phyloP scores from a whole-genome alignment of 495 filamentous ascomycete genomes.

The Aspergillus bridgeri region DNA sequence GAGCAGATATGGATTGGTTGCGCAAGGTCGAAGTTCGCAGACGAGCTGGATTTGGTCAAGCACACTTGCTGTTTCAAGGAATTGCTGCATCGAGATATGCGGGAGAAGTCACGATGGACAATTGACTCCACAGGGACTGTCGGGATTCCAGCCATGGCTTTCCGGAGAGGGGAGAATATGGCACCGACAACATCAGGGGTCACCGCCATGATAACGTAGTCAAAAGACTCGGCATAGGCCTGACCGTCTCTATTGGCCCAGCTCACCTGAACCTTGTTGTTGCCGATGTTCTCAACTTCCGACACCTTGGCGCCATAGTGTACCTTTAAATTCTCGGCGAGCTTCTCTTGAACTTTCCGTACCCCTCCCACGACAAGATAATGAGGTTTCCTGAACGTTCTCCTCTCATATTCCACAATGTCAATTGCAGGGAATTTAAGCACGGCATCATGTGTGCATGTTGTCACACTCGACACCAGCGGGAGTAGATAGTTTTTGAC shows the following conservation, averaged over 20 bases:
- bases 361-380: conserved; percentile 49
- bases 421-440: conserved; percentile 50
- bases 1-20: conserved; percentile 16
- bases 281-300: conserved; percentile 8
- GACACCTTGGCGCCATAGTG: conserved; percentile 19
- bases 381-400: conserved; percentile 44
- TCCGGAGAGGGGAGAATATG: conserved; percentile 41
- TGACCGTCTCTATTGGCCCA: conserved; percentile 4
- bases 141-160: conserved; percentile 38
- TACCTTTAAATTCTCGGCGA: conserved; percentile 31
- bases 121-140: conserved; percentile 39
- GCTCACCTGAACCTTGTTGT: conserved; percentile 12
- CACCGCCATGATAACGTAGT: conserved; percentile 44
- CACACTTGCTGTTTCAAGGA: not conserved
- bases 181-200: conserved; percentile 38
- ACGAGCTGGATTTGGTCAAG: not conserved
- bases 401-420: conserved; percentile 42
- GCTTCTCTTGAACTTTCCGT: conserved; percentile 37
- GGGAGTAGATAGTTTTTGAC: conserved; percentile 47
- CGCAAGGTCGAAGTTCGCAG: not conserved
- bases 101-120: conserved; percentile 39
- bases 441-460: conserved; percentile 49
- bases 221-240: conserved; percentile 21
- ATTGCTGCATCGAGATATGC: conserved; percentile 2
- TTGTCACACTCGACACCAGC: conserved; percentile 49